Base-by-base conservation (phyloP, 2,329 filamentous ascomycete genomes). In the Paraconiothyrium brasiliense region DNA sequence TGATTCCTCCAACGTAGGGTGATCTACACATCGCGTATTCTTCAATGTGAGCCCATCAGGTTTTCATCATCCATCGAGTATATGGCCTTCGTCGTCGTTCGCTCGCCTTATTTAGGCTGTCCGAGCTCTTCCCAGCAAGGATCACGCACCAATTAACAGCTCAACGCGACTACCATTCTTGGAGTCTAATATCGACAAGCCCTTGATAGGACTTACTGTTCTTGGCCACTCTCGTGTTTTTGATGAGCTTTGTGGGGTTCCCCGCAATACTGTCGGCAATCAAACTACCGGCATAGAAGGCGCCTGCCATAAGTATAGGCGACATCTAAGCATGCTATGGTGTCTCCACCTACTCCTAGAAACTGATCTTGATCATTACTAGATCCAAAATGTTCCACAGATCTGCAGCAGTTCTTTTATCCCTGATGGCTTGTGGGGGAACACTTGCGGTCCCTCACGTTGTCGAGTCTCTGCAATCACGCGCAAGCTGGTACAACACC, bases 181-280 rank as follows among this genome's bases (percentile, higher is more conserved):
- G 41, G 11, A 5, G 20, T 10, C 16, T 44, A 44, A 44, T 44
- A 44, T 44, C 16, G 2, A 22, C 41, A 20, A 1, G 2, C 11
- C 7, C 11, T n/a, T 44, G 41, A 44, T 44, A 44, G n/a, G 41
- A 7, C 6, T 4, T 20, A n/a, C 41, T 44, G 9, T 44, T 22
- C 41, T 44, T 44, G 41, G 41, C 41, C 41, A 20, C n/a, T 20
- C 41, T 44, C 16, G 41, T 20, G n/a, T 20, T 22, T 9, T 22
- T 44, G 41, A 44, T 22, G 16, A n/a, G 10, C 7, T 22, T 44
- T 44, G 41, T 44, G 41, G 41, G 41, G 41, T 44, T 20, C 41
- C 41, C 41, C 41, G 24, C 41, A 44, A 44, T 37, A 44, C n/a
- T 44, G 41, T n/a, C 41, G 41, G 41, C 41, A 44, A 44, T 44